phyloP scores from a whole-genome alignment of 139 green algal genomes.

The Tetradesmus obliquus region DNA sequence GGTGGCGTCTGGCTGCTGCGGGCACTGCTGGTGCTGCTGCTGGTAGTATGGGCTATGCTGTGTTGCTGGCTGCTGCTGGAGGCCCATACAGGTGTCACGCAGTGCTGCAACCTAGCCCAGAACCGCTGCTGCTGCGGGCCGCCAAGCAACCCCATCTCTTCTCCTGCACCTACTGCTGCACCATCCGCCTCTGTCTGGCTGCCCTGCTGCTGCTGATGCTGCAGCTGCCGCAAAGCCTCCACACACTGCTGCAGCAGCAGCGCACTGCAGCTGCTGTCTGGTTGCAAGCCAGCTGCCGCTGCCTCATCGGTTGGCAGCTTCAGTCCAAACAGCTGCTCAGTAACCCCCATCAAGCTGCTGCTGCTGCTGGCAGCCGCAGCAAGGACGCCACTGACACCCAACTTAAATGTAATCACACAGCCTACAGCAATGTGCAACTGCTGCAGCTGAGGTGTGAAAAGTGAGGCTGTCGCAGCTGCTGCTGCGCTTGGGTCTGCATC shows the following conservation, averaged over 20 bases:
- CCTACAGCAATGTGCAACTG: background rate
- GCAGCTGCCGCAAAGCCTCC: background rate
- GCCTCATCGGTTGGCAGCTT: background rate
- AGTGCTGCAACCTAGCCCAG: background rate
- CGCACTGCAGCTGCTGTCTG: background rate
- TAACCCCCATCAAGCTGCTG: background rate
- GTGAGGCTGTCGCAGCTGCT: background rate
- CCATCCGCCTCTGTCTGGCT: too few relatives aligned
- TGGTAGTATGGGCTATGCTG: too few relatives aligned
- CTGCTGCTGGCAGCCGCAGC: background rate
- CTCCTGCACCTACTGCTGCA: too few relatives aligned
- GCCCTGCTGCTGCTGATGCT: background rate
- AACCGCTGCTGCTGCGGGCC: background rate
- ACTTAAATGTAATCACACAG: background rate
- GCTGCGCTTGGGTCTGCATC: background rate
- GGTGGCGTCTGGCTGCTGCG: background rate
- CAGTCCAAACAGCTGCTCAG: background rate
- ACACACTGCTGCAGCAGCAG: background rate
- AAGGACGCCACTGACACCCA: background rate
- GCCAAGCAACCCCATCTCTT: background rate
- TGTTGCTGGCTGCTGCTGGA: background rate
- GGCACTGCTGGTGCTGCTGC: background rate
- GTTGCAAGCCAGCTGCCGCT: background rate
- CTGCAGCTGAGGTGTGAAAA: background rate
- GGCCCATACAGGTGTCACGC: background rate